Conservation (phyloP, 1,139 yeast species). For the Candida sanyaensis region DNA sequence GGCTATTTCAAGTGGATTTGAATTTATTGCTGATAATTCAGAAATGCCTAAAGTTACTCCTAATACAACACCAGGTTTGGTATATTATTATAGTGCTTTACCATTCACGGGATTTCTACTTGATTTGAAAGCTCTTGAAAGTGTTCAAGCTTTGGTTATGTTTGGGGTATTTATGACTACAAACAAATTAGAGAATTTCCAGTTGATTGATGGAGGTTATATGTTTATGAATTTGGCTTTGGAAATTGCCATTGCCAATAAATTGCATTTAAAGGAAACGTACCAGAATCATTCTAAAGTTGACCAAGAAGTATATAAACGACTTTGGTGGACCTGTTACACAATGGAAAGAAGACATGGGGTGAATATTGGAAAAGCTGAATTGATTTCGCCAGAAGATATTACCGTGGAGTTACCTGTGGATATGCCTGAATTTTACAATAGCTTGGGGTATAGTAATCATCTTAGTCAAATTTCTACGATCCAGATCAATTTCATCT, state of each 20-base stretch:
- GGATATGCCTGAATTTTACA: constrained; percentile 13
- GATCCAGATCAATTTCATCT: constrained; percentile 16
- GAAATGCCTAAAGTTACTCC: constrained; percentile 23
- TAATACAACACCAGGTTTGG: constrained; percentile 22
- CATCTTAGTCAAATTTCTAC: constrained; percentile 16
- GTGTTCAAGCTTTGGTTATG: constrained; percentile 17
- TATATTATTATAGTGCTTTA: constrained; percentile 17
- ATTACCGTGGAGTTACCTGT: constrained; percentile 17
- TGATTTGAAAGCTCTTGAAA: constrained; percentile 17
- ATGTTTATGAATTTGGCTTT: constrained; percentile 18
- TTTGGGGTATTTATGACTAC: constrained; percentile 21
- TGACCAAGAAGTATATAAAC: constrained; percentile 15
- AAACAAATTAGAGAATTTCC: constrained; percentile 18
- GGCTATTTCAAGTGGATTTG: constrained; percentile 19
- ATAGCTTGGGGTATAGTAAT: constrained; percentile 17
- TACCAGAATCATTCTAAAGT: constrained; percentile 7
- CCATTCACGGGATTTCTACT: constrained; percentile 19
- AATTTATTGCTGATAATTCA: constrained; percentile 46
- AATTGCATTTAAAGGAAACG: constrained; percentile 16
- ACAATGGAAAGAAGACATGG: constrained; percentile 20
- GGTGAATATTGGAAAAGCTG: constrained; percentile 18
- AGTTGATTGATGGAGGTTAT: constrained; percentile 19
- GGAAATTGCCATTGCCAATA: constrained; percentile 19
- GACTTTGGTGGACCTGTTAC: constrained; percentile 23
- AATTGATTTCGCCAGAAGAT: constrained; percentile 14